Percentiles rank a stretch among this genome's conserved stretches.
Evolutionary conservation across 805 yeast genomes (phyloP).

Genomic region (Cyberlindnera subsufficiens): DNA sequence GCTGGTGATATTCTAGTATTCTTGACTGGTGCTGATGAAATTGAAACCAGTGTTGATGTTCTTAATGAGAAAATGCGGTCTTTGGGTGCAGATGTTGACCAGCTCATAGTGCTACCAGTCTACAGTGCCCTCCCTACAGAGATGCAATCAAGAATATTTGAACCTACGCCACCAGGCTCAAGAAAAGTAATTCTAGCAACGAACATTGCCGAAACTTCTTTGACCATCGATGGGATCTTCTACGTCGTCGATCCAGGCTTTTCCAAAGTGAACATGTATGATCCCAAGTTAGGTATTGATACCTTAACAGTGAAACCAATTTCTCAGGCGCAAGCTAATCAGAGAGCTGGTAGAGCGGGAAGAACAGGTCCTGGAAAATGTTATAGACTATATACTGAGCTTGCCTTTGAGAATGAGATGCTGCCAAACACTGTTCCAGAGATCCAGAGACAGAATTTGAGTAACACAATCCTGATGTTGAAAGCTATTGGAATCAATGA

Average conservation of each 20-base stretch:
- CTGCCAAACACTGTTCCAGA: constrained; percentile 81
- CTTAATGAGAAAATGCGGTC: constrained; percentile 57
- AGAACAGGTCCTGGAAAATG: constrained; percentile 96
- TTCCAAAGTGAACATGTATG: constrained; percentile 84
- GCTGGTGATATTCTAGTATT: constrained; percentile 79
- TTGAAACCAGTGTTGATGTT: constrained; percentile 81
- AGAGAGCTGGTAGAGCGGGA: constrained; percentile 95
- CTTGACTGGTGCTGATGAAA: constrained; percentile 91
- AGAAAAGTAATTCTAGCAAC: constrained; percentile 93
- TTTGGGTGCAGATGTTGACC: constrained; percentile 56
- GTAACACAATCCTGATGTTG: constrained; percentile 76
- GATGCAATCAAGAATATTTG: constrained; percentile 82
- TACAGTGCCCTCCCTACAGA: constrained; percentile 91
- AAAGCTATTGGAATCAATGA: constrained; percentile 90
- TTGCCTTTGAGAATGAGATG: constrained; percentile 75
- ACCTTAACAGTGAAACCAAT: constrained; percentile 77
- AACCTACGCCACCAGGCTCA: constrained; percentile 76
- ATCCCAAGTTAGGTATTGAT: constrained; percentile 88
- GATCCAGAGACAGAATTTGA: constrained; percentile 81
- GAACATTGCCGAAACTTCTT: constrained; percentile 94
- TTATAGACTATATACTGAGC: constrained; percentile 82
- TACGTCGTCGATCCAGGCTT: constrained; percentile 95
- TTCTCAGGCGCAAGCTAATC: constrained; percentile 93
- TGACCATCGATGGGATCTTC: constrained; percentile 89
- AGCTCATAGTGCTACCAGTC: constrained; percentile 76